Conservation (phyloP, 1,284 basidiomycete species). For the Inonotus hispidus region DNA sequence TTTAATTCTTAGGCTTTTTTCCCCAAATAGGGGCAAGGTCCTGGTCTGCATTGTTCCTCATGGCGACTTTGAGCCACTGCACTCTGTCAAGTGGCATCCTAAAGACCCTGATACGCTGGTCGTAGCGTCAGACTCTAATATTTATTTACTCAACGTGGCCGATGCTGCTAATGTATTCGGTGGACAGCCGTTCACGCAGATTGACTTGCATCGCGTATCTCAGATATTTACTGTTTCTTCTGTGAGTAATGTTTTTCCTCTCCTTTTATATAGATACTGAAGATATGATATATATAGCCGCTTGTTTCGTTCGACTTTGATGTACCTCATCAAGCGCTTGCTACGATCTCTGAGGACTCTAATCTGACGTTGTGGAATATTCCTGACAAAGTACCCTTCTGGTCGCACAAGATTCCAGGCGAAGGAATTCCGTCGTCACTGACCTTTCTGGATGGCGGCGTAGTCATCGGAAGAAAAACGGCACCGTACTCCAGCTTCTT, state of each 20-base stretch:
- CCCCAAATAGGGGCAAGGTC: slow-evolving; percentile 50
- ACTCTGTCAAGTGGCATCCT: slow-evolving; percentile 80
- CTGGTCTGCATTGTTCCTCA: slow-evolving; percentile 66
- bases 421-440: slow-evolving; percentile 75
- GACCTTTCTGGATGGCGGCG: slow-evolving; percentile 72
- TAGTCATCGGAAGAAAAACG: slow-evolving; percentile 76
- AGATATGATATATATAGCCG: slow-evolving; percentile 38
- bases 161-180: slow-evolving; percentile 52
- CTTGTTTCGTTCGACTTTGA: slow-evolving; percentile 80
- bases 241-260: slow-evolving; percentile 37
- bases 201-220: slow-evolving; percentile 59
- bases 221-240: slow-evolving; percentile 63
- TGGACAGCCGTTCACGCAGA: slow-evolving; percentile 57
- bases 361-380: slow-evolving; percentile 75
- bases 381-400: slow-evolving; percentile 66
- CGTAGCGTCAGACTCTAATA: slow-evolving; percentile 65
- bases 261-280: neutral
- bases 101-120: slow-evolving; percentile 70
- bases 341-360: slow-evolving; percentile 74
- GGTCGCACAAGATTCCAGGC: slow-evolving; percentile 65
- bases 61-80: slow-evolving; percentile 53
- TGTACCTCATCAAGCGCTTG: slow-evolving; percentile 62
- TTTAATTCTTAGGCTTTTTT: neutral
- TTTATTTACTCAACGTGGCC: slow-evolving; percentile 67
- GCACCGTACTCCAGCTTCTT: slow-evolving; percentile 73